Evolutionary conservation across 306 rosid genomes (phyloP), one percentile per base, ranked within the genome.

Genomic region (Lablab purpureus): DNA sequence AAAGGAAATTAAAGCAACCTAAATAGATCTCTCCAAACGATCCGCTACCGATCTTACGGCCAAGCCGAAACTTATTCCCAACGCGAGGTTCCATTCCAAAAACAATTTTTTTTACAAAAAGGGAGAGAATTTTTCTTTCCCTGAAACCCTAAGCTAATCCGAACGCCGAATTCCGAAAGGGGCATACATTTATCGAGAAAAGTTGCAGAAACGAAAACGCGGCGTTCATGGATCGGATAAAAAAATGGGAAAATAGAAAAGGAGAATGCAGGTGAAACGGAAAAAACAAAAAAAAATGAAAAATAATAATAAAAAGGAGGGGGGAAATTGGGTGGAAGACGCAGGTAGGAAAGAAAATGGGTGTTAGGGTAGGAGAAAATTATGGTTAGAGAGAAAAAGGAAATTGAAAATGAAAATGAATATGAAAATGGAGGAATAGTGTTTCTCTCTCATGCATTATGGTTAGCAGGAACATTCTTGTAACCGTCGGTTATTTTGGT

Each of bases 11-110:
- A 69, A 22, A 23, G 81, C 52, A 87, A 88, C 98, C 98, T 17
- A 90, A 84, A 83, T 93, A 91, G 91, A 93, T 93, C 94, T 93
- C 96, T n/a, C 97, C 97, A 37, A 93, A 93, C 14, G 98, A 93
- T 75, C 98, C 94, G 87, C 96, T 87, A 18, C 98, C 98, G 89
- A 93, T 89, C 90, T 93, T 93, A 63, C 97, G 88, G 50, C 98
- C 97, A 23, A 93, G 84, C 73, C 91, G 90, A 83, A 89, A 93
- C 87, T 87, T 93, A 75, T 90, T 92, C 22, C 90, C 96, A 54
- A 93, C 94, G 59, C 94, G 97, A 87, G 96, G 91, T 78, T 93
- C 98, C 98, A 93, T 93, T 60, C 80, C 66, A 59, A 51, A 71
- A 60, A 51, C n/a, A n/a, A 7, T 60, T 49, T 52, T 32, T 5